Evolutionary conservation across 305 asterid genomes (phyloP), one percentile per base, ranked within the genome.

Genomic region (Fraxinus nigra): DNA sequence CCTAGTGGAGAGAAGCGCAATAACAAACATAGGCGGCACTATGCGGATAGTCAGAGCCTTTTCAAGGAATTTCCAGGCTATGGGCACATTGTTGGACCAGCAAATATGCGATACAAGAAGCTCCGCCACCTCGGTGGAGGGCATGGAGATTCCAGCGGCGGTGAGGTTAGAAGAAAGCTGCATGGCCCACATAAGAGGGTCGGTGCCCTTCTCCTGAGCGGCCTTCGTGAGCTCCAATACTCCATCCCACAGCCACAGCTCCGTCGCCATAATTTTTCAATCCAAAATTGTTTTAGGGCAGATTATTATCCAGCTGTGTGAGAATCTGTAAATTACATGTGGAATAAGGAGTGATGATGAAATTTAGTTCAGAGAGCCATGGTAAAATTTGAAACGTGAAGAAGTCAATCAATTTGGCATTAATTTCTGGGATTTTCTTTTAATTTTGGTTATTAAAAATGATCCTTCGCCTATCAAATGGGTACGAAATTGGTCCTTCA

Each of bases 1-100:
- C 98, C 98, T 94, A 76, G 88, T 63, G 63, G 97, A 92, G 81
- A 94, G 94, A 81, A 92, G 97, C 2, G 97, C 93, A n/a, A 94
- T 90, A 33, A 90, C 91, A 81, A 88, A 88, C 90, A 93, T 74
- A 34, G 98, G 98, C 13, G 98, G 97, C 14, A 90, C 90, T 56
- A 90, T 72, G 33, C 94, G 86, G 67, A 94, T 72, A 18, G 93
- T 85, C 75, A 90, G 86, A 70, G 94, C 97, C 87, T 93, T 91
- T 79, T 93, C 97, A 13, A 94, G 94, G 83, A 88, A 91, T 84
- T 93, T 93, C 97, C 97, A 94, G n/a, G 95, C 92, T 56, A 87
- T 84, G 18, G 97, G 93, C 40, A 83, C 81, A 80, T 94, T 92
- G 83, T 91, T 92, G 56, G 87, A 85, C 97, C 93, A 93, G 87